Evolutionary conservation across 768 basidiomycete species (phyloP).

Genomic region (Psilocybe azurescens): DNA sequence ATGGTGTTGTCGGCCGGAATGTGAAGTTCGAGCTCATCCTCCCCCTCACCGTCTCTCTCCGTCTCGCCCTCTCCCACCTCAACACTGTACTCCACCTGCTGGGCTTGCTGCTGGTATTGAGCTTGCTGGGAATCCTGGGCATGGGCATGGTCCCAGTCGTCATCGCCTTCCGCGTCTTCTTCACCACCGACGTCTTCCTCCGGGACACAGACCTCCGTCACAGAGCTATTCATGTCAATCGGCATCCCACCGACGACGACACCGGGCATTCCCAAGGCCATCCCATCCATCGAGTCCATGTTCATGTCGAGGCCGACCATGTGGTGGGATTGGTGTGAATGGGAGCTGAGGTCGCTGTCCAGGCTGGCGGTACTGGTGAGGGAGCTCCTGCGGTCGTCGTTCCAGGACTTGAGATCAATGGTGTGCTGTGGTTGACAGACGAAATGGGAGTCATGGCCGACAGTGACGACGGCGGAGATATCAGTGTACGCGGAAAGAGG

Average conservation of each 20-base stretch:
- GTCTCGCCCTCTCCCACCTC: conserved; percentile 14
- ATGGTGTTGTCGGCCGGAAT: neutral
- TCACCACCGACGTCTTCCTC: conserved; percentile 28
- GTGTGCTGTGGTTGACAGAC: conserved; percentile 12
- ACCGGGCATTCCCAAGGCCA: conserved; percentile 18
- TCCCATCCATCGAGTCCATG: conserved; percentile 23
- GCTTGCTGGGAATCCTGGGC: conserved; percentile 13
- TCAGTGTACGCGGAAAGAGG: conserved; percentile 25
- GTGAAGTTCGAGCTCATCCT: conserved; percentile 1
- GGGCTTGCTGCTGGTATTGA: conserved; percentile 16
- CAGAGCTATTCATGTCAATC: conserved; percentile 11
- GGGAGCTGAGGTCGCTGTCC: conserved; percentile 17
- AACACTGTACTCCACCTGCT: conserved; percentile 17
- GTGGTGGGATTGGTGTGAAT: conserved; percentile 5
- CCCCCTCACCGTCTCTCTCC: conserved; percentile 17
- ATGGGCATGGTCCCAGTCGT: conserved; percentile 24
- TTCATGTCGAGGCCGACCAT: conserved; percentile 26
- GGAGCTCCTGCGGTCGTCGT: conserved; percentile 11
- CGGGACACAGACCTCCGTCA: conserved; percentile 10
- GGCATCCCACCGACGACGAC: conserved; percentile 20
- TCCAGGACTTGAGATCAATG: conserved; percentile 13
- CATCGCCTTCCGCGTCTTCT: conserved; percentile 35
- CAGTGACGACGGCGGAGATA: conserved; percentile 10
- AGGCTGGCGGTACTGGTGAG: conserved; percentile 5
- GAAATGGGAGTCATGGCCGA: conserved; percentile 18